Evolutionary conservation across 192 early-diverging fungal species (phyloP).

Genomic region (Kappamyces sp.): DNA sequence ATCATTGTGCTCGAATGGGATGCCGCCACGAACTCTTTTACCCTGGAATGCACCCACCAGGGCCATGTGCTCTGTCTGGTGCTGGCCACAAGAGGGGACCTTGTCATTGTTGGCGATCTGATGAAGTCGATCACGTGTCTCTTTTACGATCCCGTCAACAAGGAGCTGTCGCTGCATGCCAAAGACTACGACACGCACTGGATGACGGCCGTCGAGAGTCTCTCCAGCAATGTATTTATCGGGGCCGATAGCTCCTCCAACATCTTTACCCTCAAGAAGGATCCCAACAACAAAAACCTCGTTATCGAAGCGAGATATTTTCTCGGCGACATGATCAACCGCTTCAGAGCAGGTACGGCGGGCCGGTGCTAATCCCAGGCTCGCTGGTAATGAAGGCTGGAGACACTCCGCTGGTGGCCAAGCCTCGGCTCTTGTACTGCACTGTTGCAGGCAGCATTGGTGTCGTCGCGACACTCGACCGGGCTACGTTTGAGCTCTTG

Average conservation of each 20-base stretch:
- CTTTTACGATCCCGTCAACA: constrained; percentile 25
- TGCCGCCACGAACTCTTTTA: neutral
- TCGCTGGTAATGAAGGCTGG: constrained; percentile 71
- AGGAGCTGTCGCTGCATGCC: constrained; percentile 49
- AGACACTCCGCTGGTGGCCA: constrained; percentile 49
- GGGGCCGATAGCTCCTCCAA: constrained; percentile 55
- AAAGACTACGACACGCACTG: constrained; percentile 57
- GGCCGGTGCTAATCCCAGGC: constrained; percentile 33
- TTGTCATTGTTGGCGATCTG: constrained; percentile 75
- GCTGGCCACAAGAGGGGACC: constrained; percentile 58
- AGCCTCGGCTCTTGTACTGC: constrained; percentile 56
- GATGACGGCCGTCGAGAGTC: constrained; percentile 56
- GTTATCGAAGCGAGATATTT: constrained; percentile 64
- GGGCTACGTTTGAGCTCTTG: constrained; percentile 51
- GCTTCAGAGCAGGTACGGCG: constrained; percentile 62
- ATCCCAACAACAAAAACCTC: constrained; percentile 40
- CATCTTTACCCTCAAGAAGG: constrained; percentile 53
- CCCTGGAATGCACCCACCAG: constrained; percentile 27
- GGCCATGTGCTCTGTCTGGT: constrained; percentile 55
- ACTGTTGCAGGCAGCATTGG: constrained; percentile 80
- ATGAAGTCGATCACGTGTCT: constrained; percentile 71
- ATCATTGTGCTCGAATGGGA: constrained; percentile 10
- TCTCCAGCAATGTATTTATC: constrained; percentile 57
- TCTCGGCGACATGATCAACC: constrained; percentile 76
- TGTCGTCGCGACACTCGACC: constrained; percentile 61